These are phyloP conservation scores for Pulveroboletus sp. DNA, from an alignment of 768 basidiomycete species.

Conservation along the genomic window DNA sequence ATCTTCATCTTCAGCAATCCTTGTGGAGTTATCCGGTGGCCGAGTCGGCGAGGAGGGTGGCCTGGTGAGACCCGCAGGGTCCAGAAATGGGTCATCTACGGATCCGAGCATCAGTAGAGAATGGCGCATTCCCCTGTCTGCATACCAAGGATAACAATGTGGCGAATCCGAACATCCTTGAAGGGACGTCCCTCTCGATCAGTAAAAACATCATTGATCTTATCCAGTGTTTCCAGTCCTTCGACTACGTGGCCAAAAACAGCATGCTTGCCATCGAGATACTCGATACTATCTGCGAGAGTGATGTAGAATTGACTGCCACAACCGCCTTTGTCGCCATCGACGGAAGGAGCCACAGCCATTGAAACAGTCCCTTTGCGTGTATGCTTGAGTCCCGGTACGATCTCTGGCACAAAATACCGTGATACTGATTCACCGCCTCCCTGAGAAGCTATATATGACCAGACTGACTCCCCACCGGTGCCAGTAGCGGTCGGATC, in stretches of 20 bases:
- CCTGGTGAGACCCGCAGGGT: slow-evolving; percentile 69
- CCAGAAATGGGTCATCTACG: slow-evolving; percentile 91
- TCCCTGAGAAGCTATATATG: slow-evolving; percentile 53
- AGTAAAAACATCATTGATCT: slow-evolving; percentile 85
- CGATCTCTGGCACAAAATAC: slow-evolving; percentile 84
- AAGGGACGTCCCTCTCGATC: slow-evolving; percentile 88
- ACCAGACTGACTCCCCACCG: slow-evolving; percentile 89
- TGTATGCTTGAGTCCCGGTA: slow-evolving; percentile 78
- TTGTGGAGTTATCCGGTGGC: slow-evolving; percentile 80
- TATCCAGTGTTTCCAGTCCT: slow-evolving; percentile 86
- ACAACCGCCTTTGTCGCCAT: slow-evolving; percentile 68
- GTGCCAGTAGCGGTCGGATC: slow-evolving; percentile 94
- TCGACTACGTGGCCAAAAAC: slow-evolving; percentile 97
- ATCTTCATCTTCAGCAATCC: slow-evolving; percentile 95
- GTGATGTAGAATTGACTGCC: slow-evolving; percentile 98
- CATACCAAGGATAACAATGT: slow-evolving; percentile 90
- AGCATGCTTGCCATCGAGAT: slow-evolving; percentile 90
- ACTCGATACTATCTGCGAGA: slow-evolving; percentile 84
- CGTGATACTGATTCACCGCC: slow-evolving; percentile 43
- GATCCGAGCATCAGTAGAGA: background rate
- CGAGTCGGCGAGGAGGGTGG: slow-evolving; percentile 74
- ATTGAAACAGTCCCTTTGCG: slow-evolving; percentile 90
- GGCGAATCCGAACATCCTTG: slow-evolving; percentile 91
- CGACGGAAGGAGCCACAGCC: slow-evolving; percentile 86
- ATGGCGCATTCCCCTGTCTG: background rate